Conservation (phyloP, 176 grass and related monocot species). For the Aegilops sharonensis region DNA sequence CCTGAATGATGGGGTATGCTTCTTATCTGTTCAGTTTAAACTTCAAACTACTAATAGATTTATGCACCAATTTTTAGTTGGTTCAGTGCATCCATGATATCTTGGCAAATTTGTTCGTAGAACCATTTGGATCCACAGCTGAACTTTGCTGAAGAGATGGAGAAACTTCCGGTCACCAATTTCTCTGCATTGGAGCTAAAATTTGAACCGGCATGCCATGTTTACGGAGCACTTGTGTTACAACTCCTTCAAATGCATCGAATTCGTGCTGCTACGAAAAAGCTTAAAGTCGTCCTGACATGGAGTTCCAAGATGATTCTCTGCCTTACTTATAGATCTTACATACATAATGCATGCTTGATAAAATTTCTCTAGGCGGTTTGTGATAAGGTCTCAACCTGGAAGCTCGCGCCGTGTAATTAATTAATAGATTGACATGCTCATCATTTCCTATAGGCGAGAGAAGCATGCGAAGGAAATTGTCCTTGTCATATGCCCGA, state of each 20-base stretch:
- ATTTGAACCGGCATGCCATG: background rate
- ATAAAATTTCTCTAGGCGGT: background rate
- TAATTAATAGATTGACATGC: background rate
- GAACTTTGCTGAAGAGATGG: background rate
- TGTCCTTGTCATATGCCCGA: background rate
- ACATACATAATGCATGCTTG: background rate
- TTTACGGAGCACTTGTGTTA: background rate
- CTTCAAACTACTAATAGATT: background rate
- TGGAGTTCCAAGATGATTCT: too few species aligned
- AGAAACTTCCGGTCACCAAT: background rate
- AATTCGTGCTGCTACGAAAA: background rate
- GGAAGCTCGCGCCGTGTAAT: background rate
- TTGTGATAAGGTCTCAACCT: background rate
- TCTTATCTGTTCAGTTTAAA: background rate
- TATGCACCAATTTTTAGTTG: background rate
- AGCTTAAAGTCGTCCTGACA: background rate
- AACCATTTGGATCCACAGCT: background rate
- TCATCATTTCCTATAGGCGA: background rate
- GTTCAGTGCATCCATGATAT: background rate
- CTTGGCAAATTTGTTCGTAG: background rate
- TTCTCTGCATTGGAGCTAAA: background rate
- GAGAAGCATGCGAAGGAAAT: background rate
- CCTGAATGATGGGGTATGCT: background rate
- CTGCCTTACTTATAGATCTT: background rate
- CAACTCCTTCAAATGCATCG: background rate